Evolutionary conservation across 495 filamentous ascomycete genomes (phyloP).

Genomic region (Neurospora sp.): DNA sequence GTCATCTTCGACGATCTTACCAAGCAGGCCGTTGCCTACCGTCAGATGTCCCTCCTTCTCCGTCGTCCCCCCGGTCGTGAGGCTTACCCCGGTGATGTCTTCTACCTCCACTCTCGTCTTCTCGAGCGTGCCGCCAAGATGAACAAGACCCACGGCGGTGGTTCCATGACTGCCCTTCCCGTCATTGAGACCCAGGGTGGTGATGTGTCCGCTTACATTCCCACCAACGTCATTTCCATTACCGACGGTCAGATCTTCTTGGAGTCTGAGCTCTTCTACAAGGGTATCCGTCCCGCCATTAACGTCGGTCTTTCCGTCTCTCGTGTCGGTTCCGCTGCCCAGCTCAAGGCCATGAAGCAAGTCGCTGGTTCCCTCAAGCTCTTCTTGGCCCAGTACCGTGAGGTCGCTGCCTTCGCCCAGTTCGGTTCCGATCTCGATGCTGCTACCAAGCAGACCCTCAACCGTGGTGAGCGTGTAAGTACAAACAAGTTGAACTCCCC

Average conservation of each 20-base stretch:
- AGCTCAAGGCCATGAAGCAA: conserved; percentile 99
- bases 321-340: conserved; percentile 97
- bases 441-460: conserved; percentile 96
- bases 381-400: conserved; percentile 99
- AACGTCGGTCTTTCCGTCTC: conserved; percentile 99
- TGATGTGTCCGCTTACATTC: conserved; percentile 99
- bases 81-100: conserved; percentile 99
- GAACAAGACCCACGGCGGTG: conserved; percentile 90
- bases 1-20: conserved; percentile 95
- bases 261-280: conserved; percentile 99
- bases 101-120: conserved; percentile 99
- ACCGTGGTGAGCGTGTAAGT: conserved; percentile 94
- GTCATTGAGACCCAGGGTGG: conserved; percentile 99
- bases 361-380: conserved; percentile 99
- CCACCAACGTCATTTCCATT: conserved; percentile 99
- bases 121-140: conserved; percentile 99
- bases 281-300: conserved; percentile 99
- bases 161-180: conserved; percentile 94
- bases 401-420: conserved; percentile 98
- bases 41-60: conserved; percentile 98
- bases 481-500: not conserved
- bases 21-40: conserved; percentile 98
- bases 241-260: conserved; percentile 99
- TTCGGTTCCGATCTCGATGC: conserved; percentile 99
- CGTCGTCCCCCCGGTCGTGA: conserved; percentile 99